phyloP scores from a whole-genome alignment of 2,329 filamentous ascomycete species.

The Sarocladium kiliense region DNA sequence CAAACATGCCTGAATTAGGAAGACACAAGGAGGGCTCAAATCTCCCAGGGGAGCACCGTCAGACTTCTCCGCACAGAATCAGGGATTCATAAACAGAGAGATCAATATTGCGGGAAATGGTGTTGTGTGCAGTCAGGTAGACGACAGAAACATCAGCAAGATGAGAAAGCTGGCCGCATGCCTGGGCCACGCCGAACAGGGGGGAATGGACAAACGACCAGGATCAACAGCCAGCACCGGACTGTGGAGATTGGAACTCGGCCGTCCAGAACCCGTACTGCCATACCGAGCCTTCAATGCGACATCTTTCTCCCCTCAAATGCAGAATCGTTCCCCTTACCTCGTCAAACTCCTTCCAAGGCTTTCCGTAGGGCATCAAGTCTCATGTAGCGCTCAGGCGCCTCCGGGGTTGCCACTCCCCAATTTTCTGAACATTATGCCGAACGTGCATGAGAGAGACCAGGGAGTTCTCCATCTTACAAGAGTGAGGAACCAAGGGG shows the following conservation, averaged over 20 bases:
- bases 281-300: background rate
- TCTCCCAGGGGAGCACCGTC: background rate
- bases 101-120: background rate
- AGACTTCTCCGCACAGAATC: background rate
- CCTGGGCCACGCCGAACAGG: slow-evolving; percentile 1
- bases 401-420: background rate
- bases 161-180: background rate
- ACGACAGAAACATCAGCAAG: background rate
- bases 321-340: background rate
- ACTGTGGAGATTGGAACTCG: slow-evolving; percentile 6
- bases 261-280: background rate
- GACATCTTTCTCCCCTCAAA: background rate
- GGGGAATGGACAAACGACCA: background rate
- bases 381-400: background rate
- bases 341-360: background rate
- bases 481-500: slow-evolving; percentile 1
- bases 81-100: background rate
- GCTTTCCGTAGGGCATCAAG: background rate
- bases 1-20: background rate
- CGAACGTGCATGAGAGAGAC: background rate
- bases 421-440: background rate
- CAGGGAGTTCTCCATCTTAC: background rate
- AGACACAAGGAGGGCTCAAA: background rate
- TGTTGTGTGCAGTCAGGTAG: background rate
- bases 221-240: slow-evolving; percentile 6